Conservation (phyloP, 257 asterid species). For the Leptodermis oblonga region DNA sequence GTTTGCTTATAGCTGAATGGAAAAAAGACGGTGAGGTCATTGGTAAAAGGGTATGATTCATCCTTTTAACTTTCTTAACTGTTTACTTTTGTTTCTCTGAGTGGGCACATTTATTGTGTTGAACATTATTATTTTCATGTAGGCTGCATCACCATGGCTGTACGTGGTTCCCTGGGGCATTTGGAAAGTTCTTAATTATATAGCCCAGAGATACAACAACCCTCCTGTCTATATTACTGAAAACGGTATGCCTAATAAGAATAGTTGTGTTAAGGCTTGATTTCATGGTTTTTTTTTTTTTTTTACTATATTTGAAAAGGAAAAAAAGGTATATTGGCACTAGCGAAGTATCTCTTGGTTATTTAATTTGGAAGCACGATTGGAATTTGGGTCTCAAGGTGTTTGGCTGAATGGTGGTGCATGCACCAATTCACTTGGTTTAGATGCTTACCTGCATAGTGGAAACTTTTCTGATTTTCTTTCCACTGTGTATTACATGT, state of each 20-base stretch:
- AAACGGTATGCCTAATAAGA: slow-evolving; percentile 33
- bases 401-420: neutral
- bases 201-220: slow-evolving; percentile 41
- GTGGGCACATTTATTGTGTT: neutral
- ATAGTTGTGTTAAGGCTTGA: too few species aligned
- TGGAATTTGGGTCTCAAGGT: neutral
- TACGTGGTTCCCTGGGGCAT: slow-evolving; percentile 57
- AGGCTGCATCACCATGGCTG: slow-evolving; percentile 57
- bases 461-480: neutral
- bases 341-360: neutral
- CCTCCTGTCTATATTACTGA: slow-evolving; percentile 45
- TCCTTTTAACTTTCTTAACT: neutral
- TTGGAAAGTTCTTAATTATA: slow-evolving; percentile 38
- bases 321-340: neutral
- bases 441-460: neutral
- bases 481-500: slow-evolving; percentile 2
- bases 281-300: neutral
- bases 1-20: slow-evolving; percentile 44
- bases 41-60: slow-evolving; percentile 41
- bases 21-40: slow-evolving; percentile 45
- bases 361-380: neutral
- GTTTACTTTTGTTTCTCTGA: neutral
- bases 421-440: neutral
- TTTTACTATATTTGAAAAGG: neutral
- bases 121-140: slow-evolving; percentile 17